These are phyloP conservation scores for Alopecurus myosuroides DNA, from an alignment of 176 grass and related monocot genomes.

Conservation along the genomic window DNA sequence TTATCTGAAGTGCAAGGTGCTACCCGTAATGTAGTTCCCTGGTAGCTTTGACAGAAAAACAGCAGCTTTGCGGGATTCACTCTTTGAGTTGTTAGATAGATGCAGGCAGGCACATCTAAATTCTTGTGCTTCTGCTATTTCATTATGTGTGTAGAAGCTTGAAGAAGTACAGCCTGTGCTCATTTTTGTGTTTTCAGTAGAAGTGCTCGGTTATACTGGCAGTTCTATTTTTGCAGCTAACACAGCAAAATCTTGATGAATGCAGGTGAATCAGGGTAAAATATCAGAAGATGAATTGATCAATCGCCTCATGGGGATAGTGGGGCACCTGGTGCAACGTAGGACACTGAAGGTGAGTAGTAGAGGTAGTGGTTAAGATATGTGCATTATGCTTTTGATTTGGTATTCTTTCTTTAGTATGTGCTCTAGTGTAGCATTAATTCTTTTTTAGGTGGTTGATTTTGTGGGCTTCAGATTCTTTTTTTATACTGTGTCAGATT, in stretches of 20 bases:
- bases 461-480: background rate
- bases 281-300: constrained; percentile 62
- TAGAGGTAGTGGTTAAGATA: background rate
- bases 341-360: constrained; percentile 73
- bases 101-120: background rate
- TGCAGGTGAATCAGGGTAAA: constrained; percentile 65
- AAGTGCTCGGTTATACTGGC: background rate
- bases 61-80: background rate
- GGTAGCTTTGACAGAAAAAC: background rate
- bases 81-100: background rate
- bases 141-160: background rate
- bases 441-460: background rate
- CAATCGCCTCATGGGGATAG: constrained; percentile 70
- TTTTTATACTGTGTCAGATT: background rate
- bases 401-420: background rate
- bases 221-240: background rate
- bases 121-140: constrained; percentile 18
- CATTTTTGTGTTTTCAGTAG: background rate
- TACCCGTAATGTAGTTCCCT: background rate
- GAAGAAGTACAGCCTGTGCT: background rate
- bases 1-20: background rate
- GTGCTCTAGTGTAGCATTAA: background rate
- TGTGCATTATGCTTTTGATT: background rate
- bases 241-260: background rate
- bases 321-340: constrained; percentile 75